These are phyloP conservation scores for Ganoderma meredithae DNA, from an alignment of 1,284 basidiomycete species.

Conservation along the genomic window DNA sequence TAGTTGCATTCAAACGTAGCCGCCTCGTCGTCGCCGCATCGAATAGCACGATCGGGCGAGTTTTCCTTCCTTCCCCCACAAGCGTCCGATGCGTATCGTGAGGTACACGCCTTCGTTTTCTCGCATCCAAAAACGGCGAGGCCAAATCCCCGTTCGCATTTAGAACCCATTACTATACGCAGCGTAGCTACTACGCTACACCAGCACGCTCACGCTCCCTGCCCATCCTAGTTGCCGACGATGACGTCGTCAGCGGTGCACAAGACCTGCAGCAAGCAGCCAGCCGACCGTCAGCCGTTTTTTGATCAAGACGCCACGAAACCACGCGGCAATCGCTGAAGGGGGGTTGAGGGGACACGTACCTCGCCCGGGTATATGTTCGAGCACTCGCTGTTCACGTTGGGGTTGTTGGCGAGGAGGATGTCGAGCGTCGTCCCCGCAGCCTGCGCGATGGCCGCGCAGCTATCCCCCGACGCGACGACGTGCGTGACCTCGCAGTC, in stretches of 20 bases:
- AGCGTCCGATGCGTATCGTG: too few relatives aligned
- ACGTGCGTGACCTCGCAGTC: conserved; percentile 35
- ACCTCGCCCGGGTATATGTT: conserved; percentile 42
- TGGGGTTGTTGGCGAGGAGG: conserved; percentile 63
- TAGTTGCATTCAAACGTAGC: too few relatives aligned
- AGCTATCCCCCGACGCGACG: conserved; percentile 49
- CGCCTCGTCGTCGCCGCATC: too few relatives aligned
- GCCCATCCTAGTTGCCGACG: conserved; percentile 5
- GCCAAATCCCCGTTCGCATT: background rate
- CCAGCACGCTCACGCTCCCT: background rate
- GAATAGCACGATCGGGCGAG: too few relatives aligned
- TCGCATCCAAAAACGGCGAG: too few relatives aligned
- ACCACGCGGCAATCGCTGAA: too few relatives aligned
- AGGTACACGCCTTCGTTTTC: too few relatives aligned
- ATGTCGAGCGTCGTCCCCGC: conserved; percentile 48
- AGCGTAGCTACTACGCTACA: background rate
- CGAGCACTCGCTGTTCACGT: conserved; percentile 53
- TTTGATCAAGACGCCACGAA: too few relatives aligned
- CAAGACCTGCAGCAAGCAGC: background rate
- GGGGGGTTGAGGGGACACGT: background rate
- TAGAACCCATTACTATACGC: background rate
- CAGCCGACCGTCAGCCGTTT: background rate
- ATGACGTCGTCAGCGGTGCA: conserved; percentile 20
- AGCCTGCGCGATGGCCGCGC: conserved; percentile 45
- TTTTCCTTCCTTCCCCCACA: too few relatives aligned